Base-by-base conservation (phyloP, 192 early-diverging fungal genomes). In the Coemansia biformis region DNA sequence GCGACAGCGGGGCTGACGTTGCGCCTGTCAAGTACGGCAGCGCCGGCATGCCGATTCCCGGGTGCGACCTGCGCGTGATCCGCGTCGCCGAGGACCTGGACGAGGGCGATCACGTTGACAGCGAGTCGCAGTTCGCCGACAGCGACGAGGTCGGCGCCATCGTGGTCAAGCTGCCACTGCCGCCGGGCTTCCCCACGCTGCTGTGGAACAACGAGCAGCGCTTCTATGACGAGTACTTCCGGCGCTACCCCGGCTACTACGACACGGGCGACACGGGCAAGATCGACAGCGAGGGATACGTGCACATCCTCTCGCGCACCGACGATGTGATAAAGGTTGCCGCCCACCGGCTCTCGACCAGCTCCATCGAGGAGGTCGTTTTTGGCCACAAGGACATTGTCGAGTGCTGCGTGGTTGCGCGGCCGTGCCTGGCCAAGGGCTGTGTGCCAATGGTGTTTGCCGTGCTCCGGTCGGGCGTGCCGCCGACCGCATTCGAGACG, bases 291-390 rank as follows among this genome's bases (percentile, higher is more conserved):
- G 82, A 87, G 40, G 87, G 84, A 3, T 84, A 83, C 51, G 78
- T 87, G 19, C 81, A 83, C 35, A 69, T 87, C 12, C 65, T 84
- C 60, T 85, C 83, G 33, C 78, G 86, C 35, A 82, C 81, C 5
- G 83, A 85, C 51, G 83, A 87, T 45, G 79, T 94, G 31, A 87
- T 94, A 59, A 91, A 94, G 54, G 86, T 89, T 0, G 89, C 91
- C 0, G 88, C 84, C 11, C 91, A 94, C 58, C 83, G 91, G 0
- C 67, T 94, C 5, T 85, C 83, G 7, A 87, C 86, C 2, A 87
- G 87, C 23, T 81, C 80, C 0, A 79, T 89, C 17, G 91, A 94
- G 45, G 79, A 85, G 49, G 80, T 87, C 14, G 64, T 94, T 4
- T 72, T 83, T 12, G 66, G 70, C 11, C 85, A 90, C 61, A 58